Percentiles rank a stretch among this genome's conserved stretches.
Conservation (phyloP, 2,329 filamentous ascomycete genomes). For the Penicillium paneum region DNA sequence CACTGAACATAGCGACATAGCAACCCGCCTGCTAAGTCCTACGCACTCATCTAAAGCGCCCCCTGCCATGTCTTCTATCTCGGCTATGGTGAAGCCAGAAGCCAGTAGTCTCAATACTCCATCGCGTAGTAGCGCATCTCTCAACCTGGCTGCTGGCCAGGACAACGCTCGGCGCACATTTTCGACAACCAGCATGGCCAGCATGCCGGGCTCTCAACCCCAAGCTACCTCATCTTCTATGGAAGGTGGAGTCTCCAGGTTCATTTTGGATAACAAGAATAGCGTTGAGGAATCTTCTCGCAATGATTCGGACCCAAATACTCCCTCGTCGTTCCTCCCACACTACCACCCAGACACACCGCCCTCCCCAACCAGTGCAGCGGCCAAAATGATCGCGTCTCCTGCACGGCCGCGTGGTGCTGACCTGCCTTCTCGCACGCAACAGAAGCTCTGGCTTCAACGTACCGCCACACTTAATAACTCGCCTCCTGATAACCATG, state of each 20-base stretch:
- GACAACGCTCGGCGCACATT: constrained; percentile 32
- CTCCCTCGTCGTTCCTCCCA: constrained; percentile 47
- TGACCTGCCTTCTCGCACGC: constrained; percentile 46
- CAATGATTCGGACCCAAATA: constrained; percentile 45
- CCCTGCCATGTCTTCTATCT: constrained; percentile 49
- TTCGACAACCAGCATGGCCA: constrained; percentile 29
- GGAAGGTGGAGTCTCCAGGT: constrained; percentile 47
- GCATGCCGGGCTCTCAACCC: constrained; percentile 30
- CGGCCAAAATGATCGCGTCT: constrained; percentile 31
- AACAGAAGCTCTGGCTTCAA: constrained; percentile 50
- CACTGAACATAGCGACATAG: constrained; percentile 37
- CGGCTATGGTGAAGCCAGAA: constrained; percentile 43
- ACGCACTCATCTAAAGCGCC: constrained; percentile 45
- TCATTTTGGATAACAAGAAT: constrained; percentile 38
- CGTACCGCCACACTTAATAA: constrained; percentile 45
- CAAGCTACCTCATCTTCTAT: constrained; percentile 48
- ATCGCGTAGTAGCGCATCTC: constrained; percentile 37
- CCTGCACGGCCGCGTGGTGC: constrained; percentile 34
- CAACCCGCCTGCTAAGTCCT: constrained; percentile 37
- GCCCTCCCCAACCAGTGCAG: constrained; percentile 37
- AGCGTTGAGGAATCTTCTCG: constrained; percentile 33
- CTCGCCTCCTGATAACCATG: constrained; percentile 43
- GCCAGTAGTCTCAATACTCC: constrained; percentile 34
- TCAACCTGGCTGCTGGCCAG: constrained; percentile 35
- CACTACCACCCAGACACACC: constrained; percentile 48